Base-by-base conservation (phyloP, 768 basidiomycete genomes). In the Auricularia sp. region DNA sequence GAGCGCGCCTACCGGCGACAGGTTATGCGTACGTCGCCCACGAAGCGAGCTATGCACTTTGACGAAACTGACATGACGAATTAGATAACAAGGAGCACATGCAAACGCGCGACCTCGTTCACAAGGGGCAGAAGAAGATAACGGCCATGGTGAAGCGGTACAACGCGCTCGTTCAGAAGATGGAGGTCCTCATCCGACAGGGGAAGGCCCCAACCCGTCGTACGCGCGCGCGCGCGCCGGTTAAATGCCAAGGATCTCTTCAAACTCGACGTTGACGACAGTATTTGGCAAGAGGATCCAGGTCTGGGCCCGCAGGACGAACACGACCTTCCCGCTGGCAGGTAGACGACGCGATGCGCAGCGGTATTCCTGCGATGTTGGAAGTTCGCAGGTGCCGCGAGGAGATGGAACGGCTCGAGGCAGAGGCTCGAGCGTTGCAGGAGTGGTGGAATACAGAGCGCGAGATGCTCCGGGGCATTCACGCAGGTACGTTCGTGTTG, bases 201-300 rank as follows among this genome's bases (percentile, higher is more conserved):
- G 23, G 54, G 7, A 36, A 51, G 23, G 35, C 36, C 8, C 36
- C 53, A 29, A 33, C n/a, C 4, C 53, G 36, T 10, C 29, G 29
- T 29, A 29, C 35, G 29, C n/a, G 11, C 12, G 21, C 29, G 7
- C 63, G n/a, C 63, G 16, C 29, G 21, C 10, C 7, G 51, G n/a
- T 12, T 64, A 21, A 36, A 64, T 21, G 23, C 23, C 3, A 33
- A 34, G n/a, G 23, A 64, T 10, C 58, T 64, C 3, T 39, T 36
- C 53, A 58, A 60, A n/a, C 63, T 58, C 5, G 18, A 51, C 14
- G 63, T 54, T 14, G 53, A 58, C 35, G 36, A 60, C 23, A 8
- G 5, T 7, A 51, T 64, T 3, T 64, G 63, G 63, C 54, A 64
- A 39, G 63, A 64, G 21, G 63, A 54, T 39, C 56, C 56, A 10